Evolutionary conservation across 2,329 filamentous ascomycete genomes (phyloP), one percentile per base, ranked within the genome.

Genomic region (Pleochaeta shiraiana): DNA sequence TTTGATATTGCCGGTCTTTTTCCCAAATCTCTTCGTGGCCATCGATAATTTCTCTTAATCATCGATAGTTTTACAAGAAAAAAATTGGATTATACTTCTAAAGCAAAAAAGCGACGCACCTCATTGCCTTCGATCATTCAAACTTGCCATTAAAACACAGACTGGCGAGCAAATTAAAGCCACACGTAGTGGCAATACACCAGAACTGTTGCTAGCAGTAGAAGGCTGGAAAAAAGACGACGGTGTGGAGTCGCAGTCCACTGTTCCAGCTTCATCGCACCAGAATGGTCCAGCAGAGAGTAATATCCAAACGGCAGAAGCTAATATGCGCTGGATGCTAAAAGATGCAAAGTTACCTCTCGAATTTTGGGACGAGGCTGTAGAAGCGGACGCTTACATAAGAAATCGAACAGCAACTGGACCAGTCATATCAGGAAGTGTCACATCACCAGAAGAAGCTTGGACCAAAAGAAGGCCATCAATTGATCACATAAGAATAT

Each of bases 301-400:
- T 21, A 21, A 19, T 7, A 61, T 43, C 12, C 57, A 61, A 39
- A 37, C 57, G 2, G 31, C 28, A 24, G 21, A 37, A 6, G 14
- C 1, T 26, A 21, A 34, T 24, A 39, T 37, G 19, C 37, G 57
- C 11, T 12, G 31, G n/a, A 63, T 50, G 26, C 26, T 63, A 14
- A 63, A 63, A 43, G 61, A 63, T 1, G 39, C 61, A 33, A 28
- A 43, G 5, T n/a, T 45, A 11, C 61, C 61, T 21, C 3, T 50
- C 4, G 61, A 33, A 63, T 63, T 63, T 50, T 63, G 61, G 61
- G 24, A 47, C 33, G 39, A 63, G 14, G 39, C 26, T 28, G 43
- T 47, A 3, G 39, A 43, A 28, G 11, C 12, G 19, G 37, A 63
- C 24, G 33, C 28, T 31, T 63, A 63, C 33, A 47, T 47, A 12